Evolutionary conservation across 441 rosid genomes (phyloP), one percentile per base, ranked within the genome.

Genomic region (Gossypium trilobum): DNA sequence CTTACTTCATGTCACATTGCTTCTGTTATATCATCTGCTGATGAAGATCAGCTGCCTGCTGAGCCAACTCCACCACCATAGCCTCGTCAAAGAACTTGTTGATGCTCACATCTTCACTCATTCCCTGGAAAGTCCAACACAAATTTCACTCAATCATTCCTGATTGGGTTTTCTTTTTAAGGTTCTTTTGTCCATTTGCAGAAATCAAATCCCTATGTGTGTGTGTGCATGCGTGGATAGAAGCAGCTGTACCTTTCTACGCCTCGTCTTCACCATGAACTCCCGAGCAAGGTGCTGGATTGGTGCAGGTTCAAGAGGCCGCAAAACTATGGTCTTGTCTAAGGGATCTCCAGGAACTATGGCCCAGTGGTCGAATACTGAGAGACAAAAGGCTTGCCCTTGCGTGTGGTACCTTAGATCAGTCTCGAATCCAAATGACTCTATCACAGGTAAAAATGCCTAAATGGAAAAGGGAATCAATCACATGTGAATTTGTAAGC

Each of bases 61-160:
- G 97, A 50, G 98, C 97, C 59, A 94, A 85, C 84, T 94, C 97
- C 60, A 85, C 91, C 89, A 94, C 85, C 98, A 91, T 94, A 6
- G 96, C 98, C 80, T 94, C 98, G 2, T 94, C 98, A 2, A 94
- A 94, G 87, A 94, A 94, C 79, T 94, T 94, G 89, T 90, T 94
- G 68, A 89, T 93, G 77, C 97, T 94, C 46, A 94, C 98, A 57
- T 94, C 98, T 80, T 94, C 98, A 46, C 97, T 94, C 98, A 94
- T 94, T 73, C 98, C 95, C 92, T 87, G 83, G 16, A 64, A 57
- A 22, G 72, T 27, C n/a, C 19, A 77, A 29, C 6, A 55, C 22
- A 64, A 25, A 42, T 59, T 42, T 44, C 44, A 23, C 42, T 22
- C n/a, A 17, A 48, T 4, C 2, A 50, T 46, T 63, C 1, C 9